Evolutionary conservation across 768 basidiomycete genomes (phyloP).

Genomic region (Boletellus ananas): DNA sequence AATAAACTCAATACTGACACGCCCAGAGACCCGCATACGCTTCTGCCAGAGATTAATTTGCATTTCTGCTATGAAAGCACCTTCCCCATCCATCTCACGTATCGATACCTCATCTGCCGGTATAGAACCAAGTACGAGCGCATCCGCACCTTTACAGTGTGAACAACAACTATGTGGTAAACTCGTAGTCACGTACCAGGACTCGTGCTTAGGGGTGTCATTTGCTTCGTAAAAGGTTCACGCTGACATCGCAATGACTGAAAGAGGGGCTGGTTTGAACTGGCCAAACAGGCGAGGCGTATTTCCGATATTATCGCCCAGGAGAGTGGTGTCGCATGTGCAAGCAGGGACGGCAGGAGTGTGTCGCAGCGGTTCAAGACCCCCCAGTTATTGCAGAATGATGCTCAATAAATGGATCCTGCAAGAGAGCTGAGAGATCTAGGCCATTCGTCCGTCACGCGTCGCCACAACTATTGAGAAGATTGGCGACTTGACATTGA

Average conservation of each 20-base stretch:
- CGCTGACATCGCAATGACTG: slow-evolving; percentile 21
- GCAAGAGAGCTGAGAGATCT: slow-evolving; percentile 52
- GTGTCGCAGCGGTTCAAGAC: slow-evolving; percentile 50
- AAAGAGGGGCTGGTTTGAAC: slow-evolving; percentile 24
- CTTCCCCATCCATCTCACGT: slow-evolving; percentile 46
- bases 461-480: slow-evolving; percentile 45
- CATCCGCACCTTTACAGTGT: slow-evolving; percentile 41
- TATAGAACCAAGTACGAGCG: slow-evolving; percentile 40
- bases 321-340: slow-evolving; percentile 45
- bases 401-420: slow-evolving; percentile 59
- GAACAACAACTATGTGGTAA: neutral
- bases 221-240: slow-evolving; percentile 4
- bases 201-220: slow-evolving; percentile 11
- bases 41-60: slow-evolving; percentile 58
- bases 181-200: neutral
- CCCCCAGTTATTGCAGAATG: slow-evolving; percentile 70
- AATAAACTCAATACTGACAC: slow-evolving; percentile 61
- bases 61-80: slow-evolving; percentile 47
- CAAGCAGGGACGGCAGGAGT: slow-evolving; percentile 49
- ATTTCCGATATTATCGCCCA: slow-evolving; percentile 52
- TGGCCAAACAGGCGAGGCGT: slow-evolving; percentile 56
- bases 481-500: slow-evolving; percentile 17
- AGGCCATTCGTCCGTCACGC: slow-evolving; percentile 51
- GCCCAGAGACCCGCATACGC: slow-evolving; percentile 61
- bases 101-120: slow-evolving; percentile 55